Evolutionary conservation across 305 asterid species (phyloP).

Genomic region (Striga hermonthica): DNA sequence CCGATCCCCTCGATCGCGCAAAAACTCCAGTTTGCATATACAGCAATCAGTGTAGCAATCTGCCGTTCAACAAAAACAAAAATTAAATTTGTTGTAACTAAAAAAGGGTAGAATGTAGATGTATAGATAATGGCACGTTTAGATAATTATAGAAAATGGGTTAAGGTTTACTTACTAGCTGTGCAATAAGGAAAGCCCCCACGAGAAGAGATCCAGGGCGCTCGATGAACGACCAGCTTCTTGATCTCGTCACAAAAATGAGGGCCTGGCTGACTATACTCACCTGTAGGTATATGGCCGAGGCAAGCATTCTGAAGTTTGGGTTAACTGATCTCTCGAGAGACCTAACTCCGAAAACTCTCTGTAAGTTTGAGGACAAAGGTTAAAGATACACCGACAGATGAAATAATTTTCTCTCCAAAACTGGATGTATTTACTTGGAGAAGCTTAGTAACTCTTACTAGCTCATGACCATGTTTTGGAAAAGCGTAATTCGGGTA

Average conservation of each 20-base stretch:
- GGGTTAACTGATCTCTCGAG: slow-evolving; percentile 40
- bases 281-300: slow-evolving; percentile 78
- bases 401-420: no score
- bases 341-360: slow-evolving; percentile 52
- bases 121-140: neutral
- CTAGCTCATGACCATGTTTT: no score
- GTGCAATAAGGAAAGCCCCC: slow-evolving; percentile 59
- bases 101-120: slow-evolving; percentile 7
- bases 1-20: slow-evolving; percentile 66
- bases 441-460: no score
- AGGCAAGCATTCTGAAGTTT: slow-evolving; percentile 54
- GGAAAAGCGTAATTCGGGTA: neutral
- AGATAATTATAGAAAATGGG: slow-evolving; percentile 8
- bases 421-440: no score
- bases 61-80: slow-evolving; percentile 28
- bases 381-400: no score
- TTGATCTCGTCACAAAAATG: slow-evolving; percentile 65
- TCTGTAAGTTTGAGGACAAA: slow-evolving; percentile 33
- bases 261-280: slow-evolving; percentile 73
- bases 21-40: slow-evolving; percentile 60
- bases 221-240: slow-evolving; percentile 69
- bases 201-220: slow-evolving; percentile 68
- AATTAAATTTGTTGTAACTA: slow-evolving; percentile 11
- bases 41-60: slow-evolving; percentile 64
- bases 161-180: slow-evolving; percentile 47